Percentiles rank a stretch among this genome's conserved stretches.
Evolutionary conservation across 2,329 filamentous ascomycete genomes (phyloP).

Genomic region (Fusarium sp.): DNA sequence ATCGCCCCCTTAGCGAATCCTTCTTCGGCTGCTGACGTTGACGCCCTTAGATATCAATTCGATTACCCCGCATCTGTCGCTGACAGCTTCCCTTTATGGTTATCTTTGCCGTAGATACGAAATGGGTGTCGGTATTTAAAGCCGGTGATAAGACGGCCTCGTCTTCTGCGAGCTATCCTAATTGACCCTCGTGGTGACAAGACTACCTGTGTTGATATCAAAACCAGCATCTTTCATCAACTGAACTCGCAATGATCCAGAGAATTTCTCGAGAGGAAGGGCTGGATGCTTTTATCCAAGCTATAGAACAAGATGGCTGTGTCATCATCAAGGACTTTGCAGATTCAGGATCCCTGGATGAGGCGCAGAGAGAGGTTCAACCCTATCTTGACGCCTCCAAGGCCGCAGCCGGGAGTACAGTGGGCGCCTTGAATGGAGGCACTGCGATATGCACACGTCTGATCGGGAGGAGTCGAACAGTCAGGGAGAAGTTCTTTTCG

Average conservation of each 20-base stretch:
- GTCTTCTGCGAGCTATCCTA: neutral
- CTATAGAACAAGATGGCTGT: conserved; percentile 23
- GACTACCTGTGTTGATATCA: neutral
- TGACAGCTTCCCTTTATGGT: neutral
- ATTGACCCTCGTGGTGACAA: neutral
- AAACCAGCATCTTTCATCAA: neutral
- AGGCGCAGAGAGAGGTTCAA: conserved; percentile 19
- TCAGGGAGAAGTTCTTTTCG: conserved; percentile 49
- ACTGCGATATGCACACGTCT: conserved; percentile 50
- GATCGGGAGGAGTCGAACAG: conserved; percentile 48
- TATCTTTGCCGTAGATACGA: neutral
- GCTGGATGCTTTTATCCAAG: conserved; percentile 18
- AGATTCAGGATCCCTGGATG: conserved; percentile 6
- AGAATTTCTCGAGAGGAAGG: conserved; percentile 17
- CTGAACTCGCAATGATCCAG: conserved; percentile 8
- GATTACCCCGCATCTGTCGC: neutral
- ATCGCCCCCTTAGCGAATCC: neutral
- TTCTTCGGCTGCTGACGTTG: neutral
- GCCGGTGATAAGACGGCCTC: neutral
- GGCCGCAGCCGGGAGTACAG: conserved; percentile 30
- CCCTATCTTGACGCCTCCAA: conserved; percentile 26
- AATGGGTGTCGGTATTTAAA: neutral
- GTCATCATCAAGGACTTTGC: conserved; percentile 27
- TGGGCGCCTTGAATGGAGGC: conserved; percentile 43
- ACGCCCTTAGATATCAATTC: neutral